phyloP scores from a whole-genome alignment of 805 yeast genomes.

The Wickerhamomyces queroliae region DNA sequence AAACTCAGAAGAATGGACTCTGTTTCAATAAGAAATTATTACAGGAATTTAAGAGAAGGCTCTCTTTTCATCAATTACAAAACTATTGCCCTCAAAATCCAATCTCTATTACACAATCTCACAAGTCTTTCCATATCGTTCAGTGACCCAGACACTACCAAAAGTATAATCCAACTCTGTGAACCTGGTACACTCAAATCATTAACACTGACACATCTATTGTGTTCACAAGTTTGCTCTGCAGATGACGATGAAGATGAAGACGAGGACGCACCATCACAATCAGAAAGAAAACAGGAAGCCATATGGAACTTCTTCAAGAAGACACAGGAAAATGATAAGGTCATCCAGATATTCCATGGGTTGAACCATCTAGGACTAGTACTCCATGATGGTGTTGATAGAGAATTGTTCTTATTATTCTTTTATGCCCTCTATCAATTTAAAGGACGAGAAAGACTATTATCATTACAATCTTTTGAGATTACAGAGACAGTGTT shows the following conservation, averaged over 20 bases:
- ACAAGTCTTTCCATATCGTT: constrained; percentile 2
- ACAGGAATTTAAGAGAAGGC: no score
- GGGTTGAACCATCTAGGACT: neutral
- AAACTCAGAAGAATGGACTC: no score
- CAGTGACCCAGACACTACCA: constrained; percentile 2
- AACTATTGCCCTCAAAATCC: no score
- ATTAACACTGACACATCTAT: constrained; percentile 6
- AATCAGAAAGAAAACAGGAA: no score
- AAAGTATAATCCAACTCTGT: constrained; percentile 4
- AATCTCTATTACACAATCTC: constrained; percentile 1
- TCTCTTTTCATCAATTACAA: no score
- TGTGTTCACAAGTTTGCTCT: constrained; percentile 1
- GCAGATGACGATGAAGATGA: neutral
- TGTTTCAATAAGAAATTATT: no score
- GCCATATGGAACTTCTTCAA: no score
- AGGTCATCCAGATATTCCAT: constrained; percentile 1
- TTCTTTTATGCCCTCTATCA: constrained; percentile 4
- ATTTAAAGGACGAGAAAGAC: neutral
- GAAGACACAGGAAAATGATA: no score
- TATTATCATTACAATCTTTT: neutral
- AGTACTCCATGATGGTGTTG: constrained; percentile 7
- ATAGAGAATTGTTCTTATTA: constrained; percentile 6
- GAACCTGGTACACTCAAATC: neutral
- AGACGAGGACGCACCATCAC: no score
- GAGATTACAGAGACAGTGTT: neutral